Conservation (phyloP, 1,284 basidiomycete species). For the Schizophyllum amplum region DNA sequence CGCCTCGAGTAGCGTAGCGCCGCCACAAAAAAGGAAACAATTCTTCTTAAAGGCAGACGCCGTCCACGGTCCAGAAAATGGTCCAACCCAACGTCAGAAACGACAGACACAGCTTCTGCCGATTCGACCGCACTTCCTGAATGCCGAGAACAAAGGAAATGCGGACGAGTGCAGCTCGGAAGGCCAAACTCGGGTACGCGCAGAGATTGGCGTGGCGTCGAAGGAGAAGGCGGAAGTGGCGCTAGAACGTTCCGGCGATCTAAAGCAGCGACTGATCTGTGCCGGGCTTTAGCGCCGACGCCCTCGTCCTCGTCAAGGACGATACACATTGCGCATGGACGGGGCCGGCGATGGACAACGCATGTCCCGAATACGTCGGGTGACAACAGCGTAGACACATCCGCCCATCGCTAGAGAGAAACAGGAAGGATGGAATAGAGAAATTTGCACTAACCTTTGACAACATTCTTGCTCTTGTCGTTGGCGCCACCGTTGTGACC, state of each 20-base stretch:
- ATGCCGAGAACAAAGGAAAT: neutral
- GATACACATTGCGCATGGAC: neutral
- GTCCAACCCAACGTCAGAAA: neutral
- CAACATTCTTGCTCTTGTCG: constrained; percentile 16
- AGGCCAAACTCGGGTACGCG: neutral
- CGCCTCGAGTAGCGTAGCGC: neutral
- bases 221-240: neutral
- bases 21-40: neutral
- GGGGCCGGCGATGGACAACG: neutral
- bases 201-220: neutral
- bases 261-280: neutral
- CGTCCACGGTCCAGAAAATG: neutral
- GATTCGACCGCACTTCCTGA: neutral
- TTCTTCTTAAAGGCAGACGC: neutral
- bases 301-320: neutral
- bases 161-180: neutral
- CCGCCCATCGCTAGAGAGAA: neutral
- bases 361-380: neutral
- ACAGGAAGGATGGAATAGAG: constrained; percentile 3
- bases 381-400: neutral
- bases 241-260: neutral
- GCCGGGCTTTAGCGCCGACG: neutral
- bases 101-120: neutral
- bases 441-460: constrained; percentile 26
- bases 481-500: constrained; percentile 12